Evolutionary conservation across 169 alveolate species (phyloP).

Genomic region (Eimeria acervulina): DNA sequence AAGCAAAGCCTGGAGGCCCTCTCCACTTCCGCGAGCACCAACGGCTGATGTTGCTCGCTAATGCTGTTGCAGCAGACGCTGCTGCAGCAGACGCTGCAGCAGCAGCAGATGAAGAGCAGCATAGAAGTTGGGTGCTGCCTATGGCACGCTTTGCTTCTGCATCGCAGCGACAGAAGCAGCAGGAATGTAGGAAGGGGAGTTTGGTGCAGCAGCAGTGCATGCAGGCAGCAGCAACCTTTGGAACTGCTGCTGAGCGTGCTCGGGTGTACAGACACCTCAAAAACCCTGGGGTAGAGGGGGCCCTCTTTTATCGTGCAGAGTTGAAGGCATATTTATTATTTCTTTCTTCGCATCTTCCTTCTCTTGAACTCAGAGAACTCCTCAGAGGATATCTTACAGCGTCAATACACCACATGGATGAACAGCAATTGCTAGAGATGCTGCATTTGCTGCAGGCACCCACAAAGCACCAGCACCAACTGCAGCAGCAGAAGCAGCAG

Average conservation of each 20-base stretch:
- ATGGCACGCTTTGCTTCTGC: background rate
- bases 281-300: background rate
- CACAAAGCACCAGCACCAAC: background rate
- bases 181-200: background rate
- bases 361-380: background rate
- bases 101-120: background rate
- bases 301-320: background rate
- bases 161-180: constrained; percentile 6
- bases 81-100: background rate
- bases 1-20: constrained; percentile 56
- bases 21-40: constrained; percentile 22
- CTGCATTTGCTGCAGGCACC: constrained; percentile 30
- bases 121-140: background rate
- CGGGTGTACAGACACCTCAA: constrained; percentile 65
- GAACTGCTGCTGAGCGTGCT: constrained; percentile 21
- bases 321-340: constrained; percentile 3
- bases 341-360: constrained; percentile 35
- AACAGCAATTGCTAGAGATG: constrained; percentile 26
- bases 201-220: constrained; percentile 29
- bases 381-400: background rate
- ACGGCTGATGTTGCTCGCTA: constrained; percentile 25
- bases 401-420: background rate
- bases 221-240: constrained; percentile 32
- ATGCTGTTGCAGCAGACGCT: background rate
- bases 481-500: background rate